Evolutionary conservation across 805 yeast genomes (phyloP).

Genomic region (Saccharomycopsis guyanensis): DNA sequence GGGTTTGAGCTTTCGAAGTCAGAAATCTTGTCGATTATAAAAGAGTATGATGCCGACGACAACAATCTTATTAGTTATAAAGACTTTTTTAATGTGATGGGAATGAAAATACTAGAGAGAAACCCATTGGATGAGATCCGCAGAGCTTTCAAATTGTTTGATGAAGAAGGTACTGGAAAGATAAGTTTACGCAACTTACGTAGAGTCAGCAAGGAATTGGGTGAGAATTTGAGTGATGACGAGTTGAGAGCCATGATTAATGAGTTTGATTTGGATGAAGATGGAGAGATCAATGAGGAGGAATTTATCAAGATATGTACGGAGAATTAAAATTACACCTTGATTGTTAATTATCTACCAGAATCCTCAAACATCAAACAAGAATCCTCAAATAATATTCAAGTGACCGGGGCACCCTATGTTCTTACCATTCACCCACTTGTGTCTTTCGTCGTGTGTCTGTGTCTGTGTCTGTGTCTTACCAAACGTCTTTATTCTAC

Average conservation of each 20-base stretch:
- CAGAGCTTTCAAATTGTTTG: constrained; percentile 84
- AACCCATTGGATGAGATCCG: constrained; percentile 91
- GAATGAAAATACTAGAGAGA: constrained; percentile 72
- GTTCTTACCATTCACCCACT: too few species aligned
- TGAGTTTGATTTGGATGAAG: constrained; percentile 93
- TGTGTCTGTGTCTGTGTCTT: too few species aligned
- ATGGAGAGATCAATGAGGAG: constrained; percentile 87
- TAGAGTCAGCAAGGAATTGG: constrained; percentile 85
- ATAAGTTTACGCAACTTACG: constrained; percentile 75
- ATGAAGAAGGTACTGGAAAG: constrained; percentile 81
- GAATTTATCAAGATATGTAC: constrained; percentile 87
- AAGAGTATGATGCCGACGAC: constrained; percentile 74
- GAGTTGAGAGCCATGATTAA: constrained; percentile 96
- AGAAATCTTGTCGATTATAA: constrained; percentile 68
- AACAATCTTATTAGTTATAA: constrained; percentile 68
- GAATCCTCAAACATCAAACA: too few species aligned
- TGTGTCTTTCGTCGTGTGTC: too few species aligned
- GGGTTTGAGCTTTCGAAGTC: constrained; percentile 80
- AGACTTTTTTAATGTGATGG: constrained; percentile 72
- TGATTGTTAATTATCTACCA: too few species aligned
- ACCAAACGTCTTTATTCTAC: too few species aligned
- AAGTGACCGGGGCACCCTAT: too few species aligned
- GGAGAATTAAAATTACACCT: constrained; percentile 49
- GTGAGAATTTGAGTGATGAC: constrained; percentile 86
- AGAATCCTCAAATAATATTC: too few species aligned